Evolutionary conservation across 2,329 filamentous ascomycete genomes (phyloP).

Genomic region (Trichoderma breve): DNA sequence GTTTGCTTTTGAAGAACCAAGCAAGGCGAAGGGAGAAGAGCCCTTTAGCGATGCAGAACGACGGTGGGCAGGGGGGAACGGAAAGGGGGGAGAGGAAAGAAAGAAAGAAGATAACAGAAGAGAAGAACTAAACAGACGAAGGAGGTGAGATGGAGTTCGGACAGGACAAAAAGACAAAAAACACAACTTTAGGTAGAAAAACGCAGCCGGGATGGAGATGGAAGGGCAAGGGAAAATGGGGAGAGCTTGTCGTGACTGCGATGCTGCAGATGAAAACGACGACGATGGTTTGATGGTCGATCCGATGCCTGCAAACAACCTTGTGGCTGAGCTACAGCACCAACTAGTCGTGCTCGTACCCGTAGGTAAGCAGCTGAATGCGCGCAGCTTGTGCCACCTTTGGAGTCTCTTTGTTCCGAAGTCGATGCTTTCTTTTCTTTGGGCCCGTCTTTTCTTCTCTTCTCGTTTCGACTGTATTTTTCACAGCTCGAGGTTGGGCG

Average conservation of each 20-base stretch:
- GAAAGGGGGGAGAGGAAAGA: neutral
- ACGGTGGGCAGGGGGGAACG: neutral
- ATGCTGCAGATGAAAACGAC: constrained; percentile 14
- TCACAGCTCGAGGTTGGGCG: neutral
- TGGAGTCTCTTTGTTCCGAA: neutral
- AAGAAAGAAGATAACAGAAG: neutral
- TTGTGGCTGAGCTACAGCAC: constrained; percentile 12
- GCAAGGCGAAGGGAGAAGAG: neutral
- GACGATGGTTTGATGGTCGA: neutral
- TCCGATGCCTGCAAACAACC: constrained; percentile 6
- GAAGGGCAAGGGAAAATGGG: neutral
- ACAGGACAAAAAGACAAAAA: neutral
- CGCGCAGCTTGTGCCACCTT: neutral
- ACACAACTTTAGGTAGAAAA: neutral
- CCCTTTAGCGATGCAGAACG: neutral
- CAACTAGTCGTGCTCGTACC: neutral
- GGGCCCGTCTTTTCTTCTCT: neutral
- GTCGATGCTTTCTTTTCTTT: neutral
- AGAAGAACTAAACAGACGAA: neutral
- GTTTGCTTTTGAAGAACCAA: neutral
- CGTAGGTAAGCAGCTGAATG: neutral
- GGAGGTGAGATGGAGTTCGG: neutral
- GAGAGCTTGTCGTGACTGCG: neutral
- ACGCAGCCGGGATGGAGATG: neutral
- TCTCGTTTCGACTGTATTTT: constrained; percentile 24